phyloP scores from a whole-genome alignment of 371 early-diverging fungal genomes.

The Saksenaea vasiformis region DNA sequence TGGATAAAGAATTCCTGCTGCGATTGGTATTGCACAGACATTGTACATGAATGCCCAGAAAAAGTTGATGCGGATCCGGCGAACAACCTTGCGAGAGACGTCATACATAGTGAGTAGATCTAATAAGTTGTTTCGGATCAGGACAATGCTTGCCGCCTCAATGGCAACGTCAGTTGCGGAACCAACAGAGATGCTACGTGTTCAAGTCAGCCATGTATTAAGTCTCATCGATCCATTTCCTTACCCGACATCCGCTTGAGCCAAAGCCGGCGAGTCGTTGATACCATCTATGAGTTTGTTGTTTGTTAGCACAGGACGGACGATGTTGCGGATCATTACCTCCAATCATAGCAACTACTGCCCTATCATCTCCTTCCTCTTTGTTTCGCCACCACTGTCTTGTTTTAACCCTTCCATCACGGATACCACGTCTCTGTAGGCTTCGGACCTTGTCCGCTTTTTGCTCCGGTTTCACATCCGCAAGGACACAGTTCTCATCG shows the following conservation, averaged over 20 bases:
- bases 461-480: constrained; percentile 67
- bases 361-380: constrained; percentile 5
- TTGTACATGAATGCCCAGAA: constrained; percentile 85
- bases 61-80: constrained; percentile 78
- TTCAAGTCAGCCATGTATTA: background rate
- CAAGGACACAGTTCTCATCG: constrained; percentile 47
- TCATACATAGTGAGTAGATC: constrained; percentile 69
- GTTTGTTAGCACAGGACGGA: background rate
- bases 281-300: constrained; percentile 85
- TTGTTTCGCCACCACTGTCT: constrained; percentile 26
- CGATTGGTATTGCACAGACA: constrained; percentile 75
- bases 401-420: constrained; percentile 1
- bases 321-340: constrained; percentile 6
- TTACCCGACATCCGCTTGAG: constrained; percentile 84
- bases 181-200: constrained; percentile 60
- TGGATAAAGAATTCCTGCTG: constrained; percentile 76
- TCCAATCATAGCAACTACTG: constrained; percentile 67
- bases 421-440: constrained; percentile 48
- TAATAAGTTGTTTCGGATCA: constrained; percentile 70
- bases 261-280: constrained; percentile 92
- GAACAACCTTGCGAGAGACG: constrained; percentile 64
- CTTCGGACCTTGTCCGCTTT: constrained; percentile 67
- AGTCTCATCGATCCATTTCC: constrained; percentile 1
- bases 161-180: constrained; percentile 83
- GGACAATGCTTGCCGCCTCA: constrained; percentile 76